Conservation (phyloP, 1,284 basidiomycete genomes). For the Cutaneotrichosporon sp. region DNA sequence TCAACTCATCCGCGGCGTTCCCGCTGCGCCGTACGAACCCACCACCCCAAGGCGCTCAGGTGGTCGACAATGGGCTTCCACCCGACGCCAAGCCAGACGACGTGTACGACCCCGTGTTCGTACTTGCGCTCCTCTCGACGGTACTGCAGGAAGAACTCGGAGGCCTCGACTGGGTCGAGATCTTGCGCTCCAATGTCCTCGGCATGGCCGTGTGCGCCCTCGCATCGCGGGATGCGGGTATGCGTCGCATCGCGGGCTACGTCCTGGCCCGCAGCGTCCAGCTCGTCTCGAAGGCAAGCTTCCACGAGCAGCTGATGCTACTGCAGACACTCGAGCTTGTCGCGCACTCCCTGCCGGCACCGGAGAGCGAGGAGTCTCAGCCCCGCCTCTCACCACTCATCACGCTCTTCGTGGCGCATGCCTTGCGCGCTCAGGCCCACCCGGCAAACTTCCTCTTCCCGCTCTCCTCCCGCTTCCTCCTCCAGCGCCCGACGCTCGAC, state of each 20-base stretch:
- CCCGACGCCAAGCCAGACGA: constrained; percentile 26
- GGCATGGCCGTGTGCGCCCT: constrained; percentile 72
- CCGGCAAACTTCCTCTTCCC: constrained; percentile 80
- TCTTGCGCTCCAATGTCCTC: constrained; percentile 77
- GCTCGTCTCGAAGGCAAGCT: constrained; percentile 45
- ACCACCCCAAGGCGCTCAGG: not conserved
- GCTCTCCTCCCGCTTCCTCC: constrained; percentile 71
- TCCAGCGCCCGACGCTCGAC: constrained; percentile 77
- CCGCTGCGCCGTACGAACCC: constrained; percentile 54
- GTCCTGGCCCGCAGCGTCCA: constrained; percentile 35
- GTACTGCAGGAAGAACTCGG: constrained; percentile 63
- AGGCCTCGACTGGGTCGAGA: constrained; percentile 74
- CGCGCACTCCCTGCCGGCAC: constrained; percentile 60
- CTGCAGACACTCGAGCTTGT: constrained; percentile 72
- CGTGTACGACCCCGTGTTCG: constrained; percentile 79
- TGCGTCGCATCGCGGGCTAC: constrained; percentile 59
- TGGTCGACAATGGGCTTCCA: constrained; percentile 26
- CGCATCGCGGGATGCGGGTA: constrained; percentile 64
- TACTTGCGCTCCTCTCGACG: constrained; percentile 67
- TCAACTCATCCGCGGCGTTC: constrained; percentile 71
- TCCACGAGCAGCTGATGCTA: constrained; percentile 79
- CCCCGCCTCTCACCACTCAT: constrained; percentile 64
- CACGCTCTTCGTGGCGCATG: constrained; percentile 75
- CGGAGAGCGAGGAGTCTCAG: constrained; percentile 24
- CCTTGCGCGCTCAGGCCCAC: constrained; percentile 72